Base-by-base conservation (phyloP, 148 eudicot genomes). In the Tetragonia tetragonoides region DNA sequence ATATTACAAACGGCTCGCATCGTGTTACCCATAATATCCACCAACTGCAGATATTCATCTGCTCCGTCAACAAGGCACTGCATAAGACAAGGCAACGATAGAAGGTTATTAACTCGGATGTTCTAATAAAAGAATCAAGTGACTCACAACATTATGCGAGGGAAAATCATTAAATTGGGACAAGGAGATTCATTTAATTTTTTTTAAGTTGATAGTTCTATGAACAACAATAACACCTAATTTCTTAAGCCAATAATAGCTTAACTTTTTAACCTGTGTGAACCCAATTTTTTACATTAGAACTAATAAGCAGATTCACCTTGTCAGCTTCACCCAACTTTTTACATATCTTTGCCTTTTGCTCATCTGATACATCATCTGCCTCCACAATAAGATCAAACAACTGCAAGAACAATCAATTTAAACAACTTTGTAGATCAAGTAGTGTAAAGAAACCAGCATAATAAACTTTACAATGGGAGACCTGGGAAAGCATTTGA, bases 51-150 rank as follows among this genome's bases (percentile, higher is more conserved):
- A 86, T 95, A 95, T 83, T 95, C 99, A 38, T 95, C 99, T 51
- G 97, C 99, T 83, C 99, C 99, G 79, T 92, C 99, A 61, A 92
- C 84, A 42, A 94, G 98, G 77, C 93, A 83, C 98, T 94, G 88
- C 87, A 80, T 69, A 76, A 42, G 46, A 75, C 23, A 70, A 3
- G 17, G 21, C 64, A 51, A 24, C 66, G 23, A 72, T 16, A 2
- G 65, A 66, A 56, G 10, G 14, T 71, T 62, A 65, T 17, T 8
- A 38, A 34, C 16, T 70, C 56, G 46, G 9, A 12, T 6, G 7
- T 7, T 70, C 40, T 49, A 10, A 10, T 18, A 15, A 0, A 41
- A 39, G n/a, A 17, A 6, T 8, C 14, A 34, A 12, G 5, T 16
- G 10, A 65, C 68, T 38, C 1, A 16, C 20, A 64, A 64, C 6